These are phyloP conservation scores for Hymenoscyphus fructigenus DNA, from an alignment of 2,329 filamentous ascomycete genomes.

Conservation along the genomic window DNA sequence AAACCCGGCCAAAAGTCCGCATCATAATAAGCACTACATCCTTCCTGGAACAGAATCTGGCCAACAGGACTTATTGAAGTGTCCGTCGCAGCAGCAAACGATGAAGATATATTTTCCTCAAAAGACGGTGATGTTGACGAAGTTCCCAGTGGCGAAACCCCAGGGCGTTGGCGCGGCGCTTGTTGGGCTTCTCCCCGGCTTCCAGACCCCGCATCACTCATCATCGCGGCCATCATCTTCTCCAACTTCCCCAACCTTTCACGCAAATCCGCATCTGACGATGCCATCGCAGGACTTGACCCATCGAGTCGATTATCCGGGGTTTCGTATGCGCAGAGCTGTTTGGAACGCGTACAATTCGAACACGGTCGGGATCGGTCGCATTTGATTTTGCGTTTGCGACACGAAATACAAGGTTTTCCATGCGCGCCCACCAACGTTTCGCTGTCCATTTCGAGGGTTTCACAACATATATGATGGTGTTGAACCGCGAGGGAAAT, in stretches of 20 bases:
- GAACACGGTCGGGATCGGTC: conserved; percentile 70
- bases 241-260: conserved; percentile 25
- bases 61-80: conserved; percentile 16
- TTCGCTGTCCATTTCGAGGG: conserved; percentile 5
- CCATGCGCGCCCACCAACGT: background rate
- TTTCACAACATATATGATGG: conserved; percentile 10
- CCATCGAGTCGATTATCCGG: background rate
- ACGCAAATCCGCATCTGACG: conserved; percentile 20
- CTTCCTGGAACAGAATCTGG: conserved; percentile 26
- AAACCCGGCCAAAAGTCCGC: conserved; percentile 25
- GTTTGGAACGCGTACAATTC: conserved; percentile 63
- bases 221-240: conserved; percentile 24
- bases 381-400: conserved; percentile 64
- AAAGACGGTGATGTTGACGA: background rate
- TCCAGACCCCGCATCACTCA: conserved; percentile 8
- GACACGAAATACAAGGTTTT: conserved; percentile 24
- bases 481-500: background rate
- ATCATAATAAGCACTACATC: conserved; percentile 23
- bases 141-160: background rate
- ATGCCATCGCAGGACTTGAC: background rate
- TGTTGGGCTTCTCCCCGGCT: background rate
- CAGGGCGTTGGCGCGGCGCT: background rate
- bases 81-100: background rate
- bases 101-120: background rate
- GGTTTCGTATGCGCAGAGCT: conserved; percentile 58